Base-by-base conservation (phyloP, 768 basidiomycete species). In the Amanita phalloides region DNA sequence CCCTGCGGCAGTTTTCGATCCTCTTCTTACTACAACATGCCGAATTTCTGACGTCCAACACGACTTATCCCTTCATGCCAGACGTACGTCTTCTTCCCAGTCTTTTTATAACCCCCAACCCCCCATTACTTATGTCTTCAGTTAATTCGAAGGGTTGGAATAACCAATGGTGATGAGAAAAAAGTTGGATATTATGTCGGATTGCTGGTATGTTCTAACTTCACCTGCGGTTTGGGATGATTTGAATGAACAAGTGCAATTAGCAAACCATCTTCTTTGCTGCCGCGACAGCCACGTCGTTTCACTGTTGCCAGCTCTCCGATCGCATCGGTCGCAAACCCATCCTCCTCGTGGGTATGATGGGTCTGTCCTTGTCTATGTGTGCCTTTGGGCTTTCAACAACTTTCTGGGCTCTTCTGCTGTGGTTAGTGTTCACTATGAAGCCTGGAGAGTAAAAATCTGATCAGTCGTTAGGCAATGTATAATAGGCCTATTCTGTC, bases 231-330 rank as follows among this genome's bases (percentile, higher is more conserved):
- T 23, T 42, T 42, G 11, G n/a, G 7, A 23, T 20, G 17, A 2
- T 41, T 33, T 23, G 4, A 28, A 21, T 36, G 5, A 20, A 6
- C 2, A 25, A 13, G 9, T 4, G 0, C 35, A 3, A 23, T 53
- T n/a, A 90, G 87, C 79, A 86, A 73, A 88, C 88, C 0, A 58
- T 86, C 11, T 90, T 88, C 65, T 90, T 82, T 56, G 68, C 83
- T 11, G 80, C 84, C 0, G 82, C 88, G 64, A 84, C 85, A 0
- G 62, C 77, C 45, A 86, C 84, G 1, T 78, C 87, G 21, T 64
- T 89, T 10, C 78, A 86, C 54, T 90, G 86, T 85, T 82, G 83
- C 61, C 75, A 82, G 11, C 50, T 80, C 11, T 88, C 86, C 10
- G 87, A 90, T 55, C 70, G 72, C 35, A 63, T 89, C 38, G 88